Evolutionary conservation across 768 basidiomycete species (phyloP).

Genomic region (Lactifluus echinatus): DNA sequence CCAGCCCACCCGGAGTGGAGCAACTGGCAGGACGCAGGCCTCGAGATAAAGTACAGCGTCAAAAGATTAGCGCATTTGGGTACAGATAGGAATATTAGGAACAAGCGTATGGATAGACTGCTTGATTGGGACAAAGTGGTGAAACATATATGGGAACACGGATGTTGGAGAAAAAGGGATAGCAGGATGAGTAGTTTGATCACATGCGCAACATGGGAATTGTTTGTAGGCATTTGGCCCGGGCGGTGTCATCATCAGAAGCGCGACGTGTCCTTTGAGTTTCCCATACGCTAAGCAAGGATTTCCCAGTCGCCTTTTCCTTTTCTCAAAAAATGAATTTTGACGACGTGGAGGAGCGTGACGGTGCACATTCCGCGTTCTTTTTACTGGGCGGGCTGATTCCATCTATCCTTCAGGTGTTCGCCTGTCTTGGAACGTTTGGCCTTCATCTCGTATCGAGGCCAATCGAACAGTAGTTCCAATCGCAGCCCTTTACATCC

Average conservation of each 20-base stretch:
- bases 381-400: background rate
- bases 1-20: slow-evolving; percentile 1
- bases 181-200: background rate
- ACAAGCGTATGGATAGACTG: background rate
- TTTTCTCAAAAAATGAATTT: slow-evolving; percentile 46
- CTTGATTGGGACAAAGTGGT: background rate
- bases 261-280: slow-evolving; percentile 17
- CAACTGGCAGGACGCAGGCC: background rate
- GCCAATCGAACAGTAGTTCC: slow-evolving; percentile 97
- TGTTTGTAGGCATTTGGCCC: background rate
- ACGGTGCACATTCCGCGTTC: slow-evolving; percentile 47
- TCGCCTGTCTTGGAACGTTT: slow-evolving; percentile 96
- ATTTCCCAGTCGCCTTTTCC: background rate
- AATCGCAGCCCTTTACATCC: slow-evolving; percentile 95
- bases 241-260: background rate
- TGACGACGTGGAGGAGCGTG: slow-evolving; percentile 95
- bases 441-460: slow-evolving; percentile 97
- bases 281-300: background rate
- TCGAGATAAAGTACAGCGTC: slow-evolving; percentile 2
- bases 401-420: slow-evolving; percentile 47
- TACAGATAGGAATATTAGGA: slow-evolving; percentile 1
- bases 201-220: background rate
- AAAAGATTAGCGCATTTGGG: background rate
- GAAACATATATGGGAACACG: background rate
- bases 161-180: background rate